phyloP scores from a whole-genome alignment of 2,329 filamentous ascomycete species.

The Aspergillus flavus region DNA sequence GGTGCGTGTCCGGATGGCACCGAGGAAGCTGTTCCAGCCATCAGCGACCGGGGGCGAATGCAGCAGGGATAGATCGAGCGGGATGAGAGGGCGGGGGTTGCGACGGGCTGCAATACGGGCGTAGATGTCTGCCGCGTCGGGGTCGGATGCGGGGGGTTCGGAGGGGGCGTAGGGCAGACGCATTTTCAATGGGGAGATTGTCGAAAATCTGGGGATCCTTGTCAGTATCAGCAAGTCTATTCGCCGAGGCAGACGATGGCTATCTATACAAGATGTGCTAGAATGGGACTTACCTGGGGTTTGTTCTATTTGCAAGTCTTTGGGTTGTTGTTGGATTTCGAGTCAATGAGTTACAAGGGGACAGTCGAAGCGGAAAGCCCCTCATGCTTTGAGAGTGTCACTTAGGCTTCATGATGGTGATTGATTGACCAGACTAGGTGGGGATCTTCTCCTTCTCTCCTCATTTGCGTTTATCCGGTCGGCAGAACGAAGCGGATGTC shows the following conservation, averaged over 20 bases:
- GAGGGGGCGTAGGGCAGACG: conserved; percentile 41
- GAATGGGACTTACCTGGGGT: not conserved
- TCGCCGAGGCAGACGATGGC: not conserved
- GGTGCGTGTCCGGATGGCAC: conserved; percentile 56
- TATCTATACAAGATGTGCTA: no score
- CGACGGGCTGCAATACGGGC: conserved; percentile 67
- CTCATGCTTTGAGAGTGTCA: not conserved
- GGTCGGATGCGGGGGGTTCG: conserved; percentile 23
- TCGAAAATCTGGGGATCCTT: not conserved
- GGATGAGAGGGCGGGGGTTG: conserved; percentile 68
- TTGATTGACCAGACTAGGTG: not conserved
- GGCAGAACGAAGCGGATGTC: not conserved
- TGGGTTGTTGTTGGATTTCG: not conserved
- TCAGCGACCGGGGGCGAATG: conserved; percentile 75
- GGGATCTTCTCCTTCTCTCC: not conserved
- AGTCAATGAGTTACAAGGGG: not conserved
- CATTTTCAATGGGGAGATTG: conserved; percentile 24
- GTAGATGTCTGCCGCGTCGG: conserved; percentile 54
- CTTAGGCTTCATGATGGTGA: not conserved
- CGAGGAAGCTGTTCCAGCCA: conserved; percentile 64
- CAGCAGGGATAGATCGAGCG: conserved; percentile 74
- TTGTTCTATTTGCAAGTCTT: not conserved
- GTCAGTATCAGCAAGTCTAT: not conserved
- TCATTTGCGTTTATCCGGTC: not conserved
- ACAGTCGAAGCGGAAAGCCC: not conserved